A percentile compares a stretch with the other conserved stretches of the same genome.
These are phyloP conservation scores for Boletellus ananas DNA, from an alignment of 768 basidiomycete species.

Conservation along the genomic window DNA sequence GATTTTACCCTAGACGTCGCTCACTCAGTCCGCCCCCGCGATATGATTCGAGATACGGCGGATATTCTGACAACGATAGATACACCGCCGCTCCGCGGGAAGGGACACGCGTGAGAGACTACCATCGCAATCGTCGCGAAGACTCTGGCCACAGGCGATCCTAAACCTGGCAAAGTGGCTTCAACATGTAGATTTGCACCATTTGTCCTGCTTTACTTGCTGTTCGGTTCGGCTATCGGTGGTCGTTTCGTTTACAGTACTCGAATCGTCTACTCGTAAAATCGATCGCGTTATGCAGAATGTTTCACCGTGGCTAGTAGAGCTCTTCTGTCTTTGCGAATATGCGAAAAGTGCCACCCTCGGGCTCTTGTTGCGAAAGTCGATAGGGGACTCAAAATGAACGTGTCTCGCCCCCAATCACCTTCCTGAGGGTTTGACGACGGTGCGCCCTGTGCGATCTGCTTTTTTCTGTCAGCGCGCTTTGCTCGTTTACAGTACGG, in stretches of 20 bases:
- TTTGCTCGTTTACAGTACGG: too few relatives aligned
- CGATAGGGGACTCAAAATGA: neutral
- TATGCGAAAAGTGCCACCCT: neutral
- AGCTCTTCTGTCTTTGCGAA: constrained; percentile 3
- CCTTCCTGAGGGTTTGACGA: neutral
- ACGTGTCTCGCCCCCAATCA: neutral
- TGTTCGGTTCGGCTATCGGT: neutral
- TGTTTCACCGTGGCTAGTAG: constrained; percentile 3
- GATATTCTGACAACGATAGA: constrained; percentile 43
- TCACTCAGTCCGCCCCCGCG: constrained; percentile 65
- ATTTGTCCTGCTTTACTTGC: constrained; percentile 1
- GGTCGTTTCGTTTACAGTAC: constrained; percentile 4
- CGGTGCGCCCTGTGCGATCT: constrained; percentile 10
- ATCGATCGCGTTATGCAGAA: neutral
- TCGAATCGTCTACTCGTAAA: constrained; percentile 6
- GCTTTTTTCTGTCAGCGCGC: too few relatives aligned
- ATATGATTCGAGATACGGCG: constrained; percentile 50
- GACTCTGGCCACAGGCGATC: constrained; percentile 29
- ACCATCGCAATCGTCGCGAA: constrained; percentile 33
- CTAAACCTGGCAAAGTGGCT: constrained; percentile 13
- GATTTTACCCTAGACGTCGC: constrained; percentile 48
- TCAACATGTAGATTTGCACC: constrained; percentile 5
- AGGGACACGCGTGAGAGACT: constrained; percentile 36
- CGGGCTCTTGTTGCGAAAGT: neutral
- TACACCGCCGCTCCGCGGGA: constrained; percentile 41